A percentile compares a stretch with the other conserved stretches of the same genome.
Evolutionary conservation across 2,329 filamentous ascomycete genomes (phyloP).

Genomic region (Xylaria arbuscula): DNA sequence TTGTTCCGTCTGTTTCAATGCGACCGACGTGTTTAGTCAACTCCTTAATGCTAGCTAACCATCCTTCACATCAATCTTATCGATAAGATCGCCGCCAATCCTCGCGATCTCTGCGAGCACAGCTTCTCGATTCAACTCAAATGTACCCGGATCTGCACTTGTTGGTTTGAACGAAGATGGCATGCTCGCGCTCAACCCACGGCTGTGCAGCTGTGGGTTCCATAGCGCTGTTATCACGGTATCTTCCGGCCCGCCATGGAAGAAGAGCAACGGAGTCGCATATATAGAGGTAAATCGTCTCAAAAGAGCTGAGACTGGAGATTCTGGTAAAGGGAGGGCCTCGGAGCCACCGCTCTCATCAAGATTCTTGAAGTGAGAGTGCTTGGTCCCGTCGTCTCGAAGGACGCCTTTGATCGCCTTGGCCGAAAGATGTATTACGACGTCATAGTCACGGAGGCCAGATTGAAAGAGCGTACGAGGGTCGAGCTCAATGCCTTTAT

Average conservation of each 20-base stretch:
- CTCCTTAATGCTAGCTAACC: neutral
- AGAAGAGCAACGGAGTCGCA: constrained; percentile 79
- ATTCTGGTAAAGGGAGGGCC: constrained; percentile 62
- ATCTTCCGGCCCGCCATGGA: constrained; percentile 71
- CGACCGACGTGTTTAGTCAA: neutral
- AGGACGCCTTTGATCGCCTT: constrained; percentile 60
- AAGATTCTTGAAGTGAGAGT: constrained; percentile 82
- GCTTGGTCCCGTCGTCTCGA: constrained; percentile 53
- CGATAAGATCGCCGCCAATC: constrained; percentile 74
- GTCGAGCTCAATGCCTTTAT: constrained; percentile 64
- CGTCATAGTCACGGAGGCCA: constrained; percentile 81
- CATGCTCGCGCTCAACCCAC: constrained; percentile 77
- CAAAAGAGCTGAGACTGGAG: constrained; percentile 72
- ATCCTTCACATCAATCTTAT: constrained; percentile 67
- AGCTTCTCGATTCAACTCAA: constrained; percentile 73
- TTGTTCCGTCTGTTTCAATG: neutral
- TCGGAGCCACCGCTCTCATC: constrained; percentile 61
- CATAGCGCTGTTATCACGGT: constrained; percentile 69
- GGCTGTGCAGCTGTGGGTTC: constrained; percentile 64
- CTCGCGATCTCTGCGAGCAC: constrained; percentile 79
- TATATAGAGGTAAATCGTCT: constrained; percentile 75
- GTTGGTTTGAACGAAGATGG: constrained; percentile 73
- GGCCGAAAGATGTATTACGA: constrained; percentile 77
- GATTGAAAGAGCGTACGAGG: constrained; percentile 75
- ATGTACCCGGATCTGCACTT: constrained; percentile 57